Base-by-base conservation (phyloP, 2,329 filamentous ascomycete species). In the Nigrospora sphaerica region DNA sequence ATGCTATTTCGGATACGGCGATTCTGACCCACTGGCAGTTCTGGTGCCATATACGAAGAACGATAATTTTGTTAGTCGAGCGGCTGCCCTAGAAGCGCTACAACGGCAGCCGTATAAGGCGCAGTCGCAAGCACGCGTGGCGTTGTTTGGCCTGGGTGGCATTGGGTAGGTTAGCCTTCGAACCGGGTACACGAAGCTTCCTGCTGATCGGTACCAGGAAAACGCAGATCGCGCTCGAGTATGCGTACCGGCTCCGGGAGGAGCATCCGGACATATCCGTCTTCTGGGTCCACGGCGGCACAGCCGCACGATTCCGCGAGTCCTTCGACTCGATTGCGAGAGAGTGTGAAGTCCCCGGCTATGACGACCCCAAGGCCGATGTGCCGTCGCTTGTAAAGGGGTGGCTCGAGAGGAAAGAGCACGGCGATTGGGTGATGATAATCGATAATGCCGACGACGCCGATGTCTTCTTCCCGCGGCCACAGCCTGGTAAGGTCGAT, bases 211-310 rank as follows among this genome's bases (percentile, higher is more conserved):
- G 10, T 1, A 10, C 23, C 18, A 64, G 61, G 3, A 64, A 64
- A 55, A 62, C 61, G 9, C 62, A 64, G 46, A 58, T 65, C n/a
- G 62, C 59, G 0, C 39, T 65, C 12, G 52, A 46, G 10, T 65
- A 63, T 31, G 49, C 45, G 9, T 58, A 58, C 42, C 54, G 57
- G 57, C 42, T 59, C 4, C 46, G 35, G 2, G 37, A 54, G 11
- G 41, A 32, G 12, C 41, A 34, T 12, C 52, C 52, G 3, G 56
- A 60, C 1, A 44, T 54, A 5, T 63, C 61, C 0, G 45, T 67
- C 0, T 65, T 63, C 42, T 66, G 62, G 63, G 54, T 67, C 14
- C 58, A 64, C 40, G 63, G 59, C 1, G 62, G 57, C 49, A 66
- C 48, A 46, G 34, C 47, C 0, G 54, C 62, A 12, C 59, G 56